These are phyloP conservation scores for Pontederia crassipes DNA, from an alignment of 176 grass and related monocot species.

Conservation along the genomic window DNA sequence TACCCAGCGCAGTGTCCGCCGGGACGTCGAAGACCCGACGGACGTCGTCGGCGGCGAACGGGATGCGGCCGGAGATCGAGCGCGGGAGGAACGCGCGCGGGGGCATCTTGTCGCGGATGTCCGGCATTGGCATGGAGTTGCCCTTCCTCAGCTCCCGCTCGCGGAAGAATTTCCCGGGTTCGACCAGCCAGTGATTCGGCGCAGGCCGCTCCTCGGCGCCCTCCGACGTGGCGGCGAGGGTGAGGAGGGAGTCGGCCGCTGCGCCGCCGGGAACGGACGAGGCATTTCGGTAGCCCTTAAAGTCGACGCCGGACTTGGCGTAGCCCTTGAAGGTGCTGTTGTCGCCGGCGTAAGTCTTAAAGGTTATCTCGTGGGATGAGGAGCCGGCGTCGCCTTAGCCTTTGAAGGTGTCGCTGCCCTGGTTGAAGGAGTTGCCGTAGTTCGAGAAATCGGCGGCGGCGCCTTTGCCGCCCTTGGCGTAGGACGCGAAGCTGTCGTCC, in stretches of 20 bases:
- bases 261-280: background rate
- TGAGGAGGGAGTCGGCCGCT: background rate
- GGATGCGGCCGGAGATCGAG: conserved; percentile 14
- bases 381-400: conserved; percentile 9
- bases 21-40: conserved; percentile 5
- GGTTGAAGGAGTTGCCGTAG: conserved; percentile 14
- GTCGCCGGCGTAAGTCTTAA: conserved; percentile 6
- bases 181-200: conserved; percentile 8
- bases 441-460: background rate
- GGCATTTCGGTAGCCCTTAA: background rate
- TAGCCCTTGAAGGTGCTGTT: background rate
- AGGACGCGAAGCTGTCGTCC: conserved; percentile 14
- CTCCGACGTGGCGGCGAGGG: background rate
- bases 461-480: conserved; percentile 6
- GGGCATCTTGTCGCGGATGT: conserved; percentile 17
- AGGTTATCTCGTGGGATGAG: conserved; percentile 1
- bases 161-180: conserved; percentile 16
- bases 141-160: conserved; percentile 7
- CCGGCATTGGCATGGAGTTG: conserved; percentile 9
- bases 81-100: conserved; percentile 9
- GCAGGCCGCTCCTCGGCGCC: background rate
- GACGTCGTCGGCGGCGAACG: background rate
- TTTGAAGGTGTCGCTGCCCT: conserved; percentile 11
- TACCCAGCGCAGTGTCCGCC: conserved; percentile 14
- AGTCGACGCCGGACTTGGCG: conserved; percentile 6